These are phyloP conservation scores for Fonsecaea monophora DNA, from an alignment of 2,329 filamentous ascomycete genomes.

Conservation along the genomic window DNA sequence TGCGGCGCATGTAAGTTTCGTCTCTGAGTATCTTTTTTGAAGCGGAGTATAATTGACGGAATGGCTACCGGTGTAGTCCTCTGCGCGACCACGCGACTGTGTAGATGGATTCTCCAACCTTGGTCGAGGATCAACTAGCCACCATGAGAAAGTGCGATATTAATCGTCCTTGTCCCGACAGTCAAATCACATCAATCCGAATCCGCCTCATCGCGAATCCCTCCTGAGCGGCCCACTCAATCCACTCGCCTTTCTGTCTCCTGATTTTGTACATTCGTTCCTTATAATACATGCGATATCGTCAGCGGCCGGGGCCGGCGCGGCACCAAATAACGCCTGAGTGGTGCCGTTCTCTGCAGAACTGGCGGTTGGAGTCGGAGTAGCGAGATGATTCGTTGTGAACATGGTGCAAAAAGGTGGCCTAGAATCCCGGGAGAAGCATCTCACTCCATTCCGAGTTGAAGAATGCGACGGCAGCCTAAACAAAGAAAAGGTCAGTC, in stretches of 20 bases:
- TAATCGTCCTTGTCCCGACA: neutral
- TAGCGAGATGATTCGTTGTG: slow-evolving; percentile 4
- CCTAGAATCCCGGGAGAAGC: slow-evolving; percentile 63
- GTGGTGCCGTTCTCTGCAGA: neutral
- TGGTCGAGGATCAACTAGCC: neutral
- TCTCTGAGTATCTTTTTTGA: too few species aligned
- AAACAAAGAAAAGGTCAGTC: slow-evolving; percentile 27
- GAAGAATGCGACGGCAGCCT: slow-evolving; percentile 71
- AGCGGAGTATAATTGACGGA: too few species aligned
- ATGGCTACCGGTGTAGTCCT: too few species aligned
- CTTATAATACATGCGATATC: neutral
- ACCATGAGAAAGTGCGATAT: neutral
- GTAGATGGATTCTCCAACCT: too few species aligned
- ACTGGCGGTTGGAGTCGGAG: slow-evolving; percentile 1
- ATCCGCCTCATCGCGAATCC: neutral
- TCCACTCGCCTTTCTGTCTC: neutral
- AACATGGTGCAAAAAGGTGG: neutral
- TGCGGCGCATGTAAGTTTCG: too few species aligned
- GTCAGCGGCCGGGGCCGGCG: neutral
- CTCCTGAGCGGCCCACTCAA: neutral
- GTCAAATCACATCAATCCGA: neutral
- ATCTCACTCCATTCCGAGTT: slow-evolving; percentile 72
- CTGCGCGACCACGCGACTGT: too few species aligned
- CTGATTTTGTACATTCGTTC: neutral
- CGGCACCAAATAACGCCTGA: neutral